Evolutionary conservation across 192 early-diverging fungal species (phyloP).

Genomic region (Cladochytrium replicatum): DNA sequence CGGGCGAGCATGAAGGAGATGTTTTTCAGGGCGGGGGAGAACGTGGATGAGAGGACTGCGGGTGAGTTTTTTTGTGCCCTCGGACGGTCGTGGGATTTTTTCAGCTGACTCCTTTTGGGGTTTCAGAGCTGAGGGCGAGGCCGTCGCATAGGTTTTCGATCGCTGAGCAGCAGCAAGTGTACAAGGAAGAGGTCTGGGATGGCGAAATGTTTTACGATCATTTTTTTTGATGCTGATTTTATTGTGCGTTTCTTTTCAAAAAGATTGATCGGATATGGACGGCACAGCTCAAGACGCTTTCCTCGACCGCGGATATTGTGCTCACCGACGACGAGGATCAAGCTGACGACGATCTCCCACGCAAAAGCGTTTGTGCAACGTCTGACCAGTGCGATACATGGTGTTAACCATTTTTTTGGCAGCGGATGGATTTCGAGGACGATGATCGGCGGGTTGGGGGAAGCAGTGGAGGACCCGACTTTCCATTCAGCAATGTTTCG

Average conservation of each 20-base stretch:
- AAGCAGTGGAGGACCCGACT: too few species aligned
- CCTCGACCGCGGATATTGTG: conserved; percentile 38
- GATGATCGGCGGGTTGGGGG: too few species aligned
- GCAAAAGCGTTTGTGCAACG: too few species aligned
- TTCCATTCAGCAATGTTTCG: too few species aligned
- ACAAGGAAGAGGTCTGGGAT: conserved; percentile 64
- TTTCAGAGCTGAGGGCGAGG: conserved; percentile 11
- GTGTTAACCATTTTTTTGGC: too few species aligned
- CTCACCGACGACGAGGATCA: conserved; percentile 48
- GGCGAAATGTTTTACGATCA: background rate
- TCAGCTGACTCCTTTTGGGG: background rate
- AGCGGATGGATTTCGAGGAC: too few species aligned
- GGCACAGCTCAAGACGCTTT: conserved; percentile 63
- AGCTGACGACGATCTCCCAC: conserved; percentile 19
- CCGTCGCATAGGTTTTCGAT: conserved; percentile 38
- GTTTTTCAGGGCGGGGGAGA: conserved; percentile 78
- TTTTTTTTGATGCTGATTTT: background rate
- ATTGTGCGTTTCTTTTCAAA: conserved; percentile 3
- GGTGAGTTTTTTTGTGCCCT: conserved; percentile 23
- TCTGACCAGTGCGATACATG: too few species aligned
- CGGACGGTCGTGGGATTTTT: background rate
- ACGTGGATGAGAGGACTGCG: conserved; percentile 65
- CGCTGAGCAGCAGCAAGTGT: conserved; percentile 91
- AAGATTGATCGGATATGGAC: conserved; percentile 88
- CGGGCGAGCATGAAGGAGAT: conserved; percentile 96